Percentiles rank a stretch among this genome's conserved stretches.
These are phyloP conservation scores for Colletotrichum spinosum DNA, from an alignment of 2,329 filamentous ascomycete species.

Conservation along the genomic window DNA sequence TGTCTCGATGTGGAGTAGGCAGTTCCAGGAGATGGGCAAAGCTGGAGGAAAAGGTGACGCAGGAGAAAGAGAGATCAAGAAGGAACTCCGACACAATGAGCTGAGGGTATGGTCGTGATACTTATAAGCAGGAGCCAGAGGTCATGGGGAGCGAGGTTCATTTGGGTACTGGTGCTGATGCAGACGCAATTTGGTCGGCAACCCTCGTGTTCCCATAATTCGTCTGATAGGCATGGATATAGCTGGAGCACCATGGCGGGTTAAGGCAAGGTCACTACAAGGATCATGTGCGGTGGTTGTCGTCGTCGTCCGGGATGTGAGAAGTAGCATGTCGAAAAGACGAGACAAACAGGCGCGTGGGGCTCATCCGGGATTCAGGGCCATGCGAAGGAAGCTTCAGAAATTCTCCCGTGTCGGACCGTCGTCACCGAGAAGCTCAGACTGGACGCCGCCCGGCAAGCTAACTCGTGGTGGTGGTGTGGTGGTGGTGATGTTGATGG, in stretches of 20 bases:
- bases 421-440: slow-evolving; percentile 60
- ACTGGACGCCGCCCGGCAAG: slow-evolving; percentile 45
- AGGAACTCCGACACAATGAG: slow-evolving; percentile 5
- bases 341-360: slow-evolving; percentile 11
- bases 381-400: slow-evolving; percentile 42
- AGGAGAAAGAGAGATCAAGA: slow-evolving; percentile 17
- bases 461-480: slow-evolving; percentile 1
- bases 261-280: slow-evolving; percentile 22
- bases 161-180: background rate
- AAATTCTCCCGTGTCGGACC: slow-evolving; percentile 61
- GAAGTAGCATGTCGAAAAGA: background rate
- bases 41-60: slow-evolving; percentile 10
- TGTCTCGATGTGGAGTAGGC: slow-evolving; percentile 1
- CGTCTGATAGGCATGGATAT: slow-evolving; percentile 6
- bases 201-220: background rate
- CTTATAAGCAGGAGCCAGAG: slow-evolving; percentile 24
- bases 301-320: slow-evolving; percentile 2
- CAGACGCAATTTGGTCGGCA: too few relatives aligned
- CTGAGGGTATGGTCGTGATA: slow-evolving; percentile 24
- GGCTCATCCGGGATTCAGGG: slow-evolving; percentile 37
- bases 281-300: slow-evolving; percentile 8
- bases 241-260: background rate
- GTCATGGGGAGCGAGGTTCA: slow-evolving; percentile 9
- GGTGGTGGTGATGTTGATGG: background rate
- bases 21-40: slow-evolving; percentile 4